Conservation (phyloP, 257 asterid species). For the Linderniella brevidens region DNA sequence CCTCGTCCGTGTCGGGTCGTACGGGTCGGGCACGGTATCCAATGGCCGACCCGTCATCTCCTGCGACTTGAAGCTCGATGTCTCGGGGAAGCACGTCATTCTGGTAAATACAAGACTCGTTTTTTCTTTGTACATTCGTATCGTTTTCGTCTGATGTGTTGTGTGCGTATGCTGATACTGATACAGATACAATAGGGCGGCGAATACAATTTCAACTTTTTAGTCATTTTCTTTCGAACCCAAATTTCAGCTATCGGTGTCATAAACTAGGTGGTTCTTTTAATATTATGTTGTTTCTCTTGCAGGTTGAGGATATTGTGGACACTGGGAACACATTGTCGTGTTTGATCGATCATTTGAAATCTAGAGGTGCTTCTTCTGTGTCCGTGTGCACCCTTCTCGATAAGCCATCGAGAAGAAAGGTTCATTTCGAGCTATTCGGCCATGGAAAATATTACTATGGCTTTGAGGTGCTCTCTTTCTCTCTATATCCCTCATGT, state of each 20-base stretch:
- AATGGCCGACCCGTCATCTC: slow-evolving; percentile 51
- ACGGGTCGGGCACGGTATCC: slow-evolving; percentile 75
- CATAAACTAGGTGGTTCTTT: neutral
- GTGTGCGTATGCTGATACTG: too few relatives aligned
- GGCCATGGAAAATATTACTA: slow-evolving; percentile 76
- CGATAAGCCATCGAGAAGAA: slow-evolving; percentile 52
- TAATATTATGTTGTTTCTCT: neutral
- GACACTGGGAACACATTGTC: slow-evolving; percentile 76
- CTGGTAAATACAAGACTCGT: slow-evolving; percentile 23
- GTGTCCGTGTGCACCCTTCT: slow-evolving; percentile 76
- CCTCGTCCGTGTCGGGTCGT: slow-evolving; percentile 61
- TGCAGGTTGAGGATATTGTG: slow-evolving; percentile 84
- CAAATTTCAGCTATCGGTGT: too few relatives aligned
- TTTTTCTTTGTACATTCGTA: neutral
- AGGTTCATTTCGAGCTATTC: slow-evolving; percentile 43
- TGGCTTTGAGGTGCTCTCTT: slow-evolving; percentile 63
- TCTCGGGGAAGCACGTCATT: slow-evolving; percentile 63
- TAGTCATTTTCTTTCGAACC: too few relatives aligned
- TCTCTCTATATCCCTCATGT: slow-evolving; percentile 11
- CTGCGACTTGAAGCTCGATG: slow-evolving; percentile 53
- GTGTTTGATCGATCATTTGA: slow-evolving; percentile 55
- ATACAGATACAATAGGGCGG: too few relatives aligned
- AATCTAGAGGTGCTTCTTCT: slow-evolving; percentile 65
- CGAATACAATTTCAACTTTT: too few relatives aligned
- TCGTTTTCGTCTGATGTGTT: neutral